These are phyloP conservation scores for Diplodia sapinea DNA, from an alignment of 2,329 filamentous ascomycete species.

Conservation along the genomic window DNA sequence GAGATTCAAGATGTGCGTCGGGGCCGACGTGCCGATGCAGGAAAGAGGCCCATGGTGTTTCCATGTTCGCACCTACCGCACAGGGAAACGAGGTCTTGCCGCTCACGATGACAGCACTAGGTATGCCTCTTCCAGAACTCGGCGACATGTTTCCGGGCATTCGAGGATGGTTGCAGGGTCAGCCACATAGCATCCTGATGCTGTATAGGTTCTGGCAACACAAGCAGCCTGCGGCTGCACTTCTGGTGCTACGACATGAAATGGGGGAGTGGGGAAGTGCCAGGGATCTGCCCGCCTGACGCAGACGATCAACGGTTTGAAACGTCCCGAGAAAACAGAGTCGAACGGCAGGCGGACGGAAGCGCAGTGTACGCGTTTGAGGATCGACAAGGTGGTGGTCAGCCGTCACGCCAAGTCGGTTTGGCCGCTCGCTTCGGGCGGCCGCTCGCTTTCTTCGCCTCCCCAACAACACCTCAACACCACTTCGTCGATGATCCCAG, in stretches of 20 bases:
- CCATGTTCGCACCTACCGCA: neutral
- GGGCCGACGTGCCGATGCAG: too few relatives aligned
- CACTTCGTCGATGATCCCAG: neutral
- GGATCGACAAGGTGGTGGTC: constrained; percentile 6
- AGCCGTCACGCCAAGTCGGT: neutral
- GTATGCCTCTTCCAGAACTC: neutral
- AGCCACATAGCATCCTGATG: too few relatives aligned
- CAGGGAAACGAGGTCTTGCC: neutral
- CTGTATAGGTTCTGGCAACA: too few relatives aligned
- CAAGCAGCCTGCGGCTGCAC: too few relatives aligned
- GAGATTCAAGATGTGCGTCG: neutral
- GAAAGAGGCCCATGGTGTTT: neutral
- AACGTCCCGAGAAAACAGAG: neutral
- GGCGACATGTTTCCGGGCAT: neutral
- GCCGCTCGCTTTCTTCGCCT: neutral
- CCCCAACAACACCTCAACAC: neutral
- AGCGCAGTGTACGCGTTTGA: neutral
- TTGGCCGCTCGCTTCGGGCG: too few relatives aligned
- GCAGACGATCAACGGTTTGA: neutral
- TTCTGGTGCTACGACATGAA: too few relatives aligned
- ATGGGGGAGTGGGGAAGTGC: neutral
- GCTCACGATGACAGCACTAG: neutral
- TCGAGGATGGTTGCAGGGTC: neutral
- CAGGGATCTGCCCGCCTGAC: neutral
- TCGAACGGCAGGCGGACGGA: neutral